Evolutionary conservation across 1,284 basidiomycete genomes (phyloP).

Genomic region (Apiotrichum mycotoxinovorans): DNA sequence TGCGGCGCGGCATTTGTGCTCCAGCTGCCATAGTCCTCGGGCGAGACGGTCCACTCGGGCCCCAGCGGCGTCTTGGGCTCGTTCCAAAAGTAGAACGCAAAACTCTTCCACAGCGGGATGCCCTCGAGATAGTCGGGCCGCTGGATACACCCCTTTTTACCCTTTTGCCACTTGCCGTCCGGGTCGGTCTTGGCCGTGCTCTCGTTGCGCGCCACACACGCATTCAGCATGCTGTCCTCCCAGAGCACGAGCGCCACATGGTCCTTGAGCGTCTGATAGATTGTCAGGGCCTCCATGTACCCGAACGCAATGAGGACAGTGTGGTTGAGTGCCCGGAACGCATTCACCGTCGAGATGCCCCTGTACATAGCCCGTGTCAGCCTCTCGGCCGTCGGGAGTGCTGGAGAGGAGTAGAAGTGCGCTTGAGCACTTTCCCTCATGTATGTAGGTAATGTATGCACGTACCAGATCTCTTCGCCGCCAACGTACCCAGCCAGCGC

Average conservation of each 20-base stretch:
- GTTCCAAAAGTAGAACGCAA: conserved; percentile 32
- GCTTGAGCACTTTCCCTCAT: too few relatives aligned
- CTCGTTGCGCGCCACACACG: conserved; percentile 21
- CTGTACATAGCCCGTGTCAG: too few relatives aligned
- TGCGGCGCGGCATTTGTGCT: neutral
- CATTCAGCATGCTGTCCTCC: conserved; percentile 14
- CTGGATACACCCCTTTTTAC: conserved; percentile 24
- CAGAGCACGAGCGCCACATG: conserved; percentile 30
- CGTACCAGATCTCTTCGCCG: conserved; percentile 37
- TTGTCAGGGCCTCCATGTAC: conserved; percentile 27
- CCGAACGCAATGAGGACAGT: conserved; percentile 30
- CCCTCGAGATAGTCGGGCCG: conserved; percentile 22
- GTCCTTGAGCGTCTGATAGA: conserved; percentile 34
- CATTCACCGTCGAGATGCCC: conserved; percentile 30
- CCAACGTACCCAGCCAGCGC: conserved; percentile 15
- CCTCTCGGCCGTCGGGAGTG: too few relatives aligned
- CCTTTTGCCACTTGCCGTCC: conserved; percentile 16
- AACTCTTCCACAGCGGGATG: conserved; percentile 29
- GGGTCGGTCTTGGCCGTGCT: neutral
- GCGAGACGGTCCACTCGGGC: conserved; percentile 25
- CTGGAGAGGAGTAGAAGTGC: too few relatives aligned
- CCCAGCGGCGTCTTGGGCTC: conserved; percentile 21
- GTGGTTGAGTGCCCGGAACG: conserved; percentile 27
- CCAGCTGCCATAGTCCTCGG: conserved; percentile 23
- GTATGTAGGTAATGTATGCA: neutral